phyloP scores from a whole-genome alignment of 495 filamentous ascomycete species.

The Hypoxylon fuscum region DNA sequence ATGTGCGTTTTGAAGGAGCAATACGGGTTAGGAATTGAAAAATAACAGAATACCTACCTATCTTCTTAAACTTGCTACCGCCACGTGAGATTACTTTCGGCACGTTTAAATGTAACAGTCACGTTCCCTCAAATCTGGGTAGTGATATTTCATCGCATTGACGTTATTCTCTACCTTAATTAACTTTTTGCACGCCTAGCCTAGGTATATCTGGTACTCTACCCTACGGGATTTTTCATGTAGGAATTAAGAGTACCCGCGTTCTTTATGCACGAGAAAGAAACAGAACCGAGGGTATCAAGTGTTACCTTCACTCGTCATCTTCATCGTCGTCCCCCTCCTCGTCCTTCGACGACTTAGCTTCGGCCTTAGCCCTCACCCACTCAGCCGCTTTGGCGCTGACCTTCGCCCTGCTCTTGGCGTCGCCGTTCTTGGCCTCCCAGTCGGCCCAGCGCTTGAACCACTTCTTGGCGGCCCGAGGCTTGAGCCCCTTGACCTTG shows the following conservation, averaged over 20 bases:
- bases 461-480: conserved; percentile 78
- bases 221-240: background rate
- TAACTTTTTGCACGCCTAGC: conserved; percentile 8
- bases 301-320: conserved; percentile 4
- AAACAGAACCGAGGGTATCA: conserved; percentile 8
- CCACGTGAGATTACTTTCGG: background rate
- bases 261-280: background rate
- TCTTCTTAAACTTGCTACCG: background rate
- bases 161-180: background rate
- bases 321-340: conserved; percentile 38
- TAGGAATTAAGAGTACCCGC: background rate
- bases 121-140: background rate
- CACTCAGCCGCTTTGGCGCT: conserved; percentile 78
- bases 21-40: background rate
- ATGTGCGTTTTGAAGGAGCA: background rate
- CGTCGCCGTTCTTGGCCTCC: conserved; percentile 77
- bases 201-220: background rate
- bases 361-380: conserved; percentile 50
- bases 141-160: background rate
- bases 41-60: background rate
- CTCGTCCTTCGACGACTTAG: conserved; percentile 42
- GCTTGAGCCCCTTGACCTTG: conserved; percentile 72
- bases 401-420: conserved; percentile 75
- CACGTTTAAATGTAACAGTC: background rate
- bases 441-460: conserved; percentile 85